Conservation (phyloP, 768 basidiomycete genomes). For the Lentinula lateritia region DNA sequence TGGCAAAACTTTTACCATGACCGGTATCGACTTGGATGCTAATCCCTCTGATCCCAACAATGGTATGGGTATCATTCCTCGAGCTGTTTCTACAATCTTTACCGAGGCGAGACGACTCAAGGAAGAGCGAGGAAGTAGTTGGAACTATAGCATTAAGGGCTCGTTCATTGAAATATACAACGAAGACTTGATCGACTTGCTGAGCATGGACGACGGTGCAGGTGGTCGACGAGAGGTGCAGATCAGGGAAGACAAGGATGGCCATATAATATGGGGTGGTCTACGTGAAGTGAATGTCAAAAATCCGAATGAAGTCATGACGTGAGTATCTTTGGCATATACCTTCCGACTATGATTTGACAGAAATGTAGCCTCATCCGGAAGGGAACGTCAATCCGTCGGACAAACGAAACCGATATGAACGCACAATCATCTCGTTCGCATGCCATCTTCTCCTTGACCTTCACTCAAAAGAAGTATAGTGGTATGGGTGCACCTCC, state of each 20-base stretch:
- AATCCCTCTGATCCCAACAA: slow-evolving; percentile 80
- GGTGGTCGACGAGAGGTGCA: slow-evolving; percentile 81
- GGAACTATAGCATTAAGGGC: slow-evolving; percentile 78
- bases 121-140: slow-evolving; percentile 67
- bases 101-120: slow-evolving; percentile 67
- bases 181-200: slow-evolving; percentile 95
- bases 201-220: slow-evolving; percentile 64
- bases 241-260: slow-evolving; percentile 96
- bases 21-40: slow-evolving; percentile 85
- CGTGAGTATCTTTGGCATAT: slow-evolving; percentile 41
- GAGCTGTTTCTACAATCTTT: slow-evolving; percentile 90
- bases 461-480: slow-evolving; percentile 86
- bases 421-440: slow-evolving; percentile 97
- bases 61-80: slow-evolving; percentile 92
- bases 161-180: slow-evolving; percentile 99
- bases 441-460: slow-evolving; percentile 98
- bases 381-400: slow-evolving; percentile 83
- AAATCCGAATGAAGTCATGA: slow-evolving; percentile 86
- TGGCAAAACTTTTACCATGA: slow-evolving; percentile 98
- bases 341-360: slow-evolving; percentile 9
- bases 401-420: slow-evolving; percentile 98
- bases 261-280: slow-evolving; percentile 95
- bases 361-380: slow-evolving; percentile 63
- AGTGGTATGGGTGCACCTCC: slow-evolving; percentile 65
- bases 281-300: slow-evolving; percentile 88